These are phyloP conservation scores for Colletotrichum theobromicola DNA, from an alignment of 2,329 filamentous ascomycete genomes.

Conservation along the genomic window DNA sequence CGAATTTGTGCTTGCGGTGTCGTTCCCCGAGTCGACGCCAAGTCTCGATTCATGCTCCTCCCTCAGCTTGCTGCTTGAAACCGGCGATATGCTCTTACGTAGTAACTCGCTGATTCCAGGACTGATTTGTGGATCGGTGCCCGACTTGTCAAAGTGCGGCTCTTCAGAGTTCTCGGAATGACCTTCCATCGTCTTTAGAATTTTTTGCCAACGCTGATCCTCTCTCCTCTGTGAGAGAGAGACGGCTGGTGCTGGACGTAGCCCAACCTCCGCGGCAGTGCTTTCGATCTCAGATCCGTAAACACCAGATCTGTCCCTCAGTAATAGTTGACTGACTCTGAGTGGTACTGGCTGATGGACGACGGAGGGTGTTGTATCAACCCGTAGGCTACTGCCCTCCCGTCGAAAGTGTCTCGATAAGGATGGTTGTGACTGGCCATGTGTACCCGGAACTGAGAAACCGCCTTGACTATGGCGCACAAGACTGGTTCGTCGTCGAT, in stretches of 20 bases:
- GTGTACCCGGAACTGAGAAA: too few species aligned
- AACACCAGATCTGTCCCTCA: neutral
- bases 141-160: neutral
- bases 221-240: neutral
- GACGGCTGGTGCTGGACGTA: neutral
- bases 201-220: slow-evolving; percentile 1
- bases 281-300: neutral
- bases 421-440: neutral
- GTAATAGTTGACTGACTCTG: slow-evolving; percentile 10
- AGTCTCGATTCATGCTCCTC: neutral
- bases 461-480: too few species aligned
- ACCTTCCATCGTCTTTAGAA: neutral
- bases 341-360: slow-evolving; percentile 18
- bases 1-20: neutral
- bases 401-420: neutral
- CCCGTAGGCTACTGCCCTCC: neutral
- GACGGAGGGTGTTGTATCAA: neutral
- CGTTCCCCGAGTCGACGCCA: neutral
- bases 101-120: neutral
- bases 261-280: neutral
- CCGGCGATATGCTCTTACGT: neutral
- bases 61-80: neutral
- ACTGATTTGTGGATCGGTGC: neutral
- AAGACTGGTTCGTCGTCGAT: too few species aligned
- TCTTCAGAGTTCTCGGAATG: neutral